These are phyloP conservation scores for Ophiostoma tasmaniense DNA, from an alignment of 2,329 filamentous ascomycete species.

Conservation along the genomic window DNA sequence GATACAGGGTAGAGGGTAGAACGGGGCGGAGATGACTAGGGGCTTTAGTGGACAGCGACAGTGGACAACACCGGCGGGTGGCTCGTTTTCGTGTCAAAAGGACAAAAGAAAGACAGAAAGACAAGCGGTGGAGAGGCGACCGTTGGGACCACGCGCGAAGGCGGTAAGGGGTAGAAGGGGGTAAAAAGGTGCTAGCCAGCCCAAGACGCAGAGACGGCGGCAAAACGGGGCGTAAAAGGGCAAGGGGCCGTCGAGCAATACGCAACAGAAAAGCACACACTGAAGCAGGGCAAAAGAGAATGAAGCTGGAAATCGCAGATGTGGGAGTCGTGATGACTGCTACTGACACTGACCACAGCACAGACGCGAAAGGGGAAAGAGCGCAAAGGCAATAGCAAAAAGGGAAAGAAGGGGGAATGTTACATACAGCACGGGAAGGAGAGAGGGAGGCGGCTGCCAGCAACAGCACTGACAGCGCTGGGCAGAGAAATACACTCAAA, in stretches of 20 bases:
- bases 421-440: not conserved
- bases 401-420: constrained; percentile 10
- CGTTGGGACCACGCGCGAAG: constrained; percentile 12
- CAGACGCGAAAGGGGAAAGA: constrained; percentile 6
- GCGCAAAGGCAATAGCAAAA: constrained; percentile 7
- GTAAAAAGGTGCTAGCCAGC: not conserved
- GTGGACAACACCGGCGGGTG: constrained; percentile 3
- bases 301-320: not conserved
- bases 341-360: not conserved
- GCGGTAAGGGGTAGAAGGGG: constrained; percentile 8
- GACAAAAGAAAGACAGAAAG: not conserved
- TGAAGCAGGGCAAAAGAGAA: not conserved
- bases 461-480: not conserved
- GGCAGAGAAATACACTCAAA: not conserved
- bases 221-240: not conserved
- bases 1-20: not conserved
- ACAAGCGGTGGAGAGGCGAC: constrained; percentile 9
- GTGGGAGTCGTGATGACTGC: constrained; percentile 4
- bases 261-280: not conserved
- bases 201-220: not conserved
- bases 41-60: not conserved
- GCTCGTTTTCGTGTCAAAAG: constrained; percentile 13
- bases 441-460: constrained; percentile 9
- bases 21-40: not conserved
- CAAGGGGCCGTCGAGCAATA: not conserved